Percentiles rank a stretch among this genome's conserved stretches.
These are phyloP conservation scores for Puccinia hordei DNA, from an alignment of 1,284 basidiomycete genomes.

Conservation along the genomic window DNA sequence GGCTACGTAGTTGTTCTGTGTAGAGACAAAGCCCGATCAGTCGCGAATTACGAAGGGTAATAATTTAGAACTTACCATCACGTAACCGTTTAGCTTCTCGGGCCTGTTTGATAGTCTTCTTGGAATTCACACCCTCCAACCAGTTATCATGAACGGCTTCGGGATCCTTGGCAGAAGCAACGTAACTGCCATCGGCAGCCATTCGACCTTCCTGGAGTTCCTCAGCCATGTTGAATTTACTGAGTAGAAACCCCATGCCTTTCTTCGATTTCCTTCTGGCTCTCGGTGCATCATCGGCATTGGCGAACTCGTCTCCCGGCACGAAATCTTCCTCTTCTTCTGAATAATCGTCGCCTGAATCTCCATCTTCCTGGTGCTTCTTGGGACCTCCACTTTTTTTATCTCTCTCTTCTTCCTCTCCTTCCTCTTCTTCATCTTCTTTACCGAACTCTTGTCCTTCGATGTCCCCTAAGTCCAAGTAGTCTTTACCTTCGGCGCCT, in stretches of 20 bases:
- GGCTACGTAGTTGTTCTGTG: constrained; percentile 62
- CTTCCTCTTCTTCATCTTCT: constrained; percentile 56
- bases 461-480: constrained; percentile 83
- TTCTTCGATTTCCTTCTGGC: constrained; percentile 66
- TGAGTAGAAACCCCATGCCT: constrained; percentile 89
- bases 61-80: constrained; percentile 61
- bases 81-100: constrained; percentile 65
- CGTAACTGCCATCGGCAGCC: constrained; percentile 84
- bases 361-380: constrained; percentile 64
- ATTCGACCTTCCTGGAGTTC: constrained; percentile 98
- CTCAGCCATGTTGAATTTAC: constrained; percentile 97
- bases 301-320: constrained; percentile 63
- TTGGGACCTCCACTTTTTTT: constrained; percentile 55
- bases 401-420: constrained; percentile 55
- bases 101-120: constrained; percentile 82
- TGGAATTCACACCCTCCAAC: constrained; percentile 81
- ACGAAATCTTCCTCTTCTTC: constrained; percentile 74
- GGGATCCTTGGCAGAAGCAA: constrained; percentile 77
- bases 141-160: constrained; percentile 90
- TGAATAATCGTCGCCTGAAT: constrained; percentile 62
- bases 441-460: constrained; percentile 87
- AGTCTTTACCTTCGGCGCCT: constrained; percentile 61
- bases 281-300: constrained; percentile 57
- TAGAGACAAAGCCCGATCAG: neutral
- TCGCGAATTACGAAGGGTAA: neutral